Conservation (phyloP, 116 monocot genomes). For the Phalaenopsis hybrid region DNA sequence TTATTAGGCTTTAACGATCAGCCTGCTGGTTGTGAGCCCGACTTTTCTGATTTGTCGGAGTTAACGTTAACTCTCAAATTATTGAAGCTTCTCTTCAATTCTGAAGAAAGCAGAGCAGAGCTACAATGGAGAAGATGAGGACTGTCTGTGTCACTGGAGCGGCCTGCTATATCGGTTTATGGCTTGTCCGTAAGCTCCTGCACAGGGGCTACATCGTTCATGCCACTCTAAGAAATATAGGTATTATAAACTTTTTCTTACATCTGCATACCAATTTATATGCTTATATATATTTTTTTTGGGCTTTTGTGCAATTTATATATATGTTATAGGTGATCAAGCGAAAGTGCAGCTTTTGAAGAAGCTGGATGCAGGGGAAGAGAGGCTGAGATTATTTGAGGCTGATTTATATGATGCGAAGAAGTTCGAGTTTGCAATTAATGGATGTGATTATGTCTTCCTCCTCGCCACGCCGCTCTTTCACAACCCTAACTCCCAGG, state of each 20-base stretch:
- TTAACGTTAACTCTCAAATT: no score
- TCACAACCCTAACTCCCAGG: neutral
- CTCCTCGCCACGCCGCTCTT: slow-evolving; percentile 35
- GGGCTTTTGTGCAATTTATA: no score
- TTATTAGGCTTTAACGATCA: no score
- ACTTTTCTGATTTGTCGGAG: no score
- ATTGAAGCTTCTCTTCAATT: no score
- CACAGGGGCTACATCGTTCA: no score
- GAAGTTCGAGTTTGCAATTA: slow-evolving; percentile 24
- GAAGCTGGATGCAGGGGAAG: slow-evolving; percentile 29
- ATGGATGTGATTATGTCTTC: slow-evolving; percentile 46
- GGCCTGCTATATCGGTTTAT: no score
- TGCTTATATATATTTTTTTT: no score
- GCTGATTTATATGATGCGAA: slow-evolving; percentile 14
- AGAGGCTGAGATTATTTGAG: slow-evolving; percentile 11
- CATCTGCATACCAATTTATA: no score
- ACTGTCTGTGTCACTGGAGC: neutral
- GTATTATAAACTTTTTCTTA: neutral
- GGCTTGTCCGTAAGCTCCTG: no score
- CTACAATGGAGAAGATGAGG: slow-evolving; percentile 5
- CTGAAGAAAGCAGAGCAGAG: no score
- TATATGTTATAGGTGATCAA: slow-evolving; percentile 13
- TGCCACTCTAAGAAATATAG: slow-evolving; percentile 28
- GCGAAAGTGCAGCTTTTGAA: slow-evolving; percentile 31
- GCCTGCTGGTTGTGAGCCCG: no score